phyloP scores from a whole-genome alignment of 306 rosid genomes.

The Oxytropis ochrocephala region DNA sequence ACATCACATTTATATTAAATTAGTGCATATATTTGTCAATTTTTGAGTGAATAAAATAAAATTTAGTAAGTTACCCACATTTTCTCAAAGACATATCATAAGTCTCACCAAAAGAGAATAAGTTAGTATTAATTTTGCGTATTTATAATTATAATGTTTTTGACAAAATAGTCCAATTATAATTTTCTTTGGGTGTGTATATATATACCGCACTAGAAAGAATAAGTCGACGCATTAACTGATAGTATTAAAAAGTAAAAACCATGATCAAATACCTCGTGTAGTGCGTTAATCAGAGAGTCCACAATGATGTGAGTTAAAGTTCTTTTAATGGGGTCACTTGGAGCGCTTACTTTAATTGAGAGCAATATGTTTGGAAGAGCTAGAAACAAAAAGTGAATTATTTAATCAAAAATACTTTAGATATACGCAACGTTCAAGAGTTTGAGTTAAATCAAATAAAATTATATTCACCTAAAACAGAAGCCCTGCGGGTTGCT shows the following conservation, averaged over 20 bases:
- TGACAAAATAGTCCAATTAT: too few relatives aligned
- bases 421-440: neutral
- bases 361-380: neutral
- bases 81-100: too few relatives aligned
- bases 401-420: neutral
- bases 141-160: too few relatives aligned
- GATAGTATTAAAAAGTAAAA: neutral
- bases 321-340: neutral
- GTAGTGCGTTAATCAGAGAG: slow-evolving; percentile 1
- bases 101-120: too few relatives aligned
- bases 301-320: neutral
- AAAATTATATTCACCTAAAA: neutral
- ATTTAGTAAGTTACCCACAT: too few relatives aligned
- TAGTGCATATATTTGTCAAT: too few relatives aligned
- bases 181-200: too few relatives aligned
- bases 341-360: neutral
- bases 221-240: too few relatives aligned
- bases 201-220: too few relatives aligned
- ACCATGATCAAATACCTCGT: neutral
- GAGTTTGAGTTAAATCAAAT: neutral
- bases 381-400: slow-evolving; percentile 19
- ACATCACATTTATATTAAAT: too few relatives aligned
- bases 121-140: too few relatives aligned
- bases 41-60: too few relatives aligned
- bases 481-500: neutral